These are phyloP conservation scores for Rhizopogon rudus DNA, from an alignment of 768 basidiomycete genomes.

Conservation along the genomic window DNA sequence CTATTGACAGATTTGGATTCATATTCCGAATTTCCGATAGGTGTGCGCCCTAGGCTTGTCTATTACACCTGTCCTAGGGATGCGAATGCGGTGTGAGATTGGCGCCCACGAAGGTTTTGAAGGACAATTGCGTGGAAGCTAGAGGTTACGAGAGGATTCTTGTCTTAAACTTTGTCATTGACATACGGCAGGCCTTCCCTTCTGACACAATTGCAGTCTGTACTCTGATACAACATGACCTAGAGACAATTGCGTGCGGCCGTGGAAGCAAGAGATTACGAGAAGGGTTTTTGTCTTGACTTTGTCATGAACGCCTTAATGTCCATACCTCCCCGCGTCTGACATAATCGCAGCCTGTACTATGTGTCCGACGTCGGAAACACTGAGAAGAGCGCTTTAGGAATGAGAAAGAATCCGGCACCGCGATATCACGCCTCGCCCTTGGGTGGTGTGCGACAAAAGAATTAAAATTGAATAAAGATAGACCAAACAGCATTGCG, in stretches of 20 bases:
- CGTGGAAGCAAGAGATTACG: background rate
- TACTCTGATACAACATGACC: too few species aligned
- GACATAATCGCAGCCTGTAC: background rate
- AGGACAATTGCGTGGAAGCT: conserved; percentile 7
- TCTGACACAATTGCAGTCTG: background rate
- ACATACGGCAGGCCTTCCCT: background rate
- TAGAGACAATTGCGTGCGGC: background rate
- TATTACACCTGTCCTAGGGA: background rate
- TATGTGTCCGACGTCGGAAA: background rate
- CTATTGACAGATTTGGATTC: background rate
- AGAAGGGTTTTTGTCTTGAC: background rate
- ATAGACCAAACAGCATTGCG: conserved; percentile 4
- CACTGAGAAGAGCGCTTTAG: background rate
- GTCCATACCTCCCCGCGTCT: background rate
- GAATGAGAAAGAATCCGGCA: too few species aligned
- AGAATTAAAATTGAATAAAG: conserved; percentile 8
- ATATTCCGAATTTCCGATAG: too few species aligned
- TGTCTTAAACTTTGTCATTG: background rate
- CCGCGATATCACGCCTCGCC: background rate
- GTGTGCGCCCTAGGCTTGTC: too few species aligned
- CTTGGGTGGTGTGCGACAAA: background rate
- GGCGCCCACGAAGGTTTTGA: background rate
- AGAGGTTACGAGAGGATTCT: background rate
- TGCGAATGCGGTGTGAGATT: background rate
- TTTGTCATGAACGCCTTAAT: background rate